phyloP scores from a whole-genome alignment of 208 protist species.

The Strigomonas galati region DNA sequence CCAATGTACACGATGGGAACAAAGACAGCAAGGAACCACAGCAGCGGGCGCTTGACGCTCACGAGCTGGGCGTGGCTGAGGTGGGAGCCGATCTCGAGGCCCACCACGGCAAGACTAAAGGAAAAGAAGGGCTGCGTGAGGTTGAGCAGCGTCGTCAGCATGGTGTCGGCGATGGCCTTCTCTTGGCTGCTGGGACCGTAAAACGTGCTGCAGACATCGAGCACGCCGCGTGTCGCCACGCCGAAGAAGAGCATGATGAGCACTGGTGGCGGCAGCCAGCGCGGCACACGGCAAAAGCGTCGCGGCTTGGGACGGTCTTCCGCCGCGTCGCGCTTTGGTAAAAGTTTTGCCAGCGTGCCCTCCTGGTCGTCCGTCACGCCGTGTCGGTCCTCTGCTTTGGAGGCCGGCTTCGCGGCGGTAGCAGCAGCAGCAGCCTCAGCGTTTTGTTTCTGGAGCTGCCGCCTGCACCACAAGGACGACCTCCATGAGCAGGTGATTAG shows the following conservation, averaged over 20 bases:
- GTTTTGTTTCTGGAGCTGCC: background rate
- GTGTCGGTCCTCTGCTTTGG: background rate
- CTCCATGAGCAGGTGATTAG: background rate
- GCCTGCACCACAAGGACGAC: background rate
- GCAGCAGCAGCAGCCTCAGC: background rate
- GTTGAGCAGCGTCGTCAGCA: background rate
- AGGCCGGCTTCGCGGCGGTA: background rate
- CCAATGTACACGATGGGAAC: conserved; percentile 17
- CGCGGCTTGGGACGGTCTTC: background rate
- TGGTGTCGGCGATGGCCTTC: background rate
- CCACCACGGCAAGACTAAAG: conserved; percentile 20
- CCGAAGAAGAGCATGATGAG: conserved; percentile 24
- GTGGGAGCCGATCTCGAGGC: conserved; percentile 29
- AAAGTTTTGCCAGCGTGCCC: background rate
- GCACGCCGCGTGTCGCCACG: conserved; percentile 6
- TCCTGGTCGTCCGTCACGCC: background rate
- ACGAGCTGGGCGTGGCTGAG: conserved; percentile 15
- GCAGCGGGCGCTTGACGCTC: conserved; percentile 2
- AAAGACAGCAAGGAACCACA: conserved; percentile 19
- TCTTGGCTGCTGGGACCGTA: background rate
- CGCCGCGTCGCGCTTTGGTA: background rate
- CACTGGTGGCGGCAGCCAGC: conserved; percentile 14
- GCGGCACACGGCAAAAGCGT: background rate
- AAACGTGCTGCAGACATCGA: conserved; percentile 8
- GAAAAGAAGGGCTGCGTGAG: conserved; percentile 12